Evolutionary conservation across 2,329 filamentous ascomycete genomes (phyloP).

Genomic region (Cladosporium halotolerans): DNA sequence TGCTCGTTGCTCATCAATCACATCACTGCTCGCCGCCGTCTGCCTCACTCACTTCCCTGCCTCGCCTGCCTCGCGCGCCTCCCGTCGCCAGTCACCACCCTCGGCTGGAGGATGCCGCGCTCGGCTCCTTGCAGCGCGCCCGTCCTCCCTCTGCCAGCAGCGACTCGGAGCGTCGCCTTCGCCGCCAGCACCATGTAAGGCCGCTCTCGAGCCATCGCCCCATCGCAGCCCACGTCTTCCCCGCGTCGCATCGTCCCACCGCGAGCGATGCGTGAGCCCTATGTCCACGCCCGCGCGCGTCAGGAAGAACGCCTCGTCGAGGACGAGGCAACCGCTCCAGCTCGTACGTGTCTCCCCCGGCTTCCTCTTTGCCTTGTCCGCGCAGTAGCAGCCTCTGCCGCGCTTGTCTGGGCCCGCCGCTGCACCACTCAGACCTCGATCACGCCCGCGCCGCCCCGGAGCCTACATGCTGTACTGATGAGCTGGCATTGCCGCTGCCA

Average conservation of each 20-base stretch:
- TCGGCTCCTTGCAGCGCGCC: constrained; percentile 6
- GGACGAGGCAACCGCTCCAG: constrained; percentile 9
- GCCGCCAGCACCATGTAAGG: constrained; percentile 9
- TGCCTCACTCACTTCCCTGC: no score
- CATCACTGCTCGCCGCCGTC: no score
- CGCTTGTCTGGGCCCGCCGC: constrained; percentile 8
- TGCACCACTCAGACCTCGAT: constrained; percentile 16
- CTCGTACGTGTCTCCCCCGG: constrained; percentile 4
- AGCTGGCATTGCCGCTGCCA: constrained; percentile 28
- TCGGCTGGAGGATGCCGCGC: constrained; percentile 10
- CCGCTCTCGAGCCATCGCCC: constrained; percentile 6
- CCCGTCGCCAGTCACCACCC: background rate
- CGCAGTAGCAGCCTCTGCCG: constrained; percentile 7
- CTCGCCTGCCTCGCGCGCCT: no score
- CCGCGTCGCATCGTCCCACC: constrained; percentile 9
- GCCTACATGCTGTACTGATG: constrained; percentile 26
- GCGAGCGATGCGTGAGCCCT: constrained; percentile 6
- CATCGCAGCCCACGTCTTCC: constrained; percentile 7
- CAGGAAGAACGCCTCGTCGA: constrained; percentile 1
- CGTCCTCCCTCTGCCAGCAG: constrained; percentile 2
- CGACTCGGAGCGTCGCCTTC: background rate
- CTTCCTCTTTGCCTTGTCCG: constrained; percentile 1
- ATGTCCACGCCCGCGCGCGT: background rate
- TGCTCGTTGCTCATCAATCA: no score
- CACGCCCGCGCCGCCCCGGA: constrained; percentile 18